Evolutionary conservation across 495 filamentous ascomycete species (phyloP).

Genomic region (Cairneyella variabilis): DNA sequence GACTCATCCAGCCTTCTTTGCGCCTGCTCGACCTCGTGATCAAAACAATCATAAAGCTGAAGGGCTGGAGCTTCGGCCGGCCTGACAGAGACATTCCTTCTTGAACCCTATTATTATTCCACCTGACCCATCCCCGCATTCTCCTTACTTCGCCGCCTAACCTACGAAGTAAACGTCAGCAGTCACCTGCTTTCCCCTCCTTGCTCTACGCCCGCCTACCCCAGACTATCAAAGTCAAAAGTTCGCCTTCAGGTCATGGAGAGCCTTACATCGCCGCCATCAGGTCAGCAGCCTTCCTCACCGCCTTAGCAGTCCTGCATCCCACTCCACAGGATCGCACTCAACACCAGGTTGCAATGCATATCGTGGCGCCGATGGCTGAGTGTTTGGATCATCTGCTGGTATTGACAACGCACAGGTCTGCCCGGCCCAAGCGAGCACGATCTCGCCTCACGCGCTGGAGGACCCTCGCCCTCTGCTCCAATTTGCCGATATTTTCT

Average conservation of each 20-base stretch:
- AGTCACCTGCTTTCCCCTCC: neutral
- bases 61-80: neutral
- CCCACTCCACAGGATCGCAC: neutral
- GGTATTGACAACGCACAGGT: constrained; percentile 4
- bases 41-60: too few relatives aligned
- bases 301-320: neutral
- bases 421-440: constrained; percentile 12
- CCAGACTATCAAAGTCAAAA: too few relatives aligned
- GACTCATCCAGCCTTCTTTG: too few relatives aligned
- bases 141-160: neutral
- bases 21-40: too few relatives aligned
- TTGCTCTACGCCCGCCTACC: neutral
- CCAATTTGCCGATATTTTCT: constrained; percentile 26
- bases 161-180: neutral
- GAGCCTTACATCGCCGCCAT: constrained; percentile 2
- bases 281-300: constrained; percentile 15
- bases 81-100: neutral
- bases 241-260: too few relatives aligned
- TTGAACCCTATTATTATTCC: neutral
- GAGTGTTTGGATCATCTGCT: constrained; percentile 7
- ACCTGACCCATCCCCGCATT: neutral
- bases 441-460: constrained; percentile 11
- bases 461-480: neutral
- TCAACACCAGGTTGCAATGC: constrained; percentile 17
- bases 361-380: constrained; percentile 4